phyloP scores from a whole-genome alignment of 495 filamentous ascomycete genomes.

The Hypoxylon fragiforme region DNA sequence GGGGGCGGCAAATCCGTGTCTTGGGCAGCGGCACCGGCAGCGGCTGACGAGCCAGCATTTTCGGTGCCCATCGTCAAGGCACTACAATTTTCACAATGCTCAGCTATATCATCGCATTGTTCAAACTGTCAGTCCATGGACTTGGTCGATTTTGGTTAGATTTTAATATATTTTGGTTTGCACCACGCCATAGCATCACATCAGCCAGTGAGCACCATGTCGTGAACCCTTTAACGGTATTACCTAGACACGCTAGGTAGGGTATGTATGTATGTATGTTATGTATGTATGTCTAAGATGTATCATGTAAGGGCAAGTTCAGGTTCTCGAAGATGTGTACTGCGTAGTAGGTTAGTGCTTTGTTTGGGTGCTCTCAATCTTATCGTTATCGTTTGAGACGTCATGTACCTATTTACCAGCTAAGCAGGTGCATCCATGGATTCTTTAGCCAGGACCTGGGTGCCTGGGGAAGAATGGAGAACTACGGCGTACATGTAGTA shows the following conservation, averaged over 20 bases:
- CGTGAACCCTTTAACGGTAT: no score
- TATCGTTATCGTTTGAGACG: conserved; percentile 31
- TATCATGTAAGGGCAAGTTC: no score
- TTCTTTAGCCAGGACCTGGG: neutral
- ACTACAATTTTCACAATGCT: conserved; percentile 3
- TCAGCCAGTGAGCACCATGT: neutral
- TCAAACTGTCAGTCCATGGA: neutral
- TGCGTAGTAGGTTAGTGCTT: neutral
- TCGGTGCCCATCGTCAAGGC: conserved; percentile 33
- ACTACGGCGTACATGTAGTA: conserved; percentile 29
- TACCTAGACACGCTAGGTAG: no score
- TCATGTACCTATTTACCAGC: no score
- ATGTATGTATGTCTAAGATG: no score
- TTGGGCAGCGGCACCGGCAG: conserved; percentile 8
- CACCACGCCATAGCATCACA: neutral
- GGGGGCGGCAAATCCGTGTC: conserved; percentile 58
- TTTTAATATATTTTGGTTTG: neutral
- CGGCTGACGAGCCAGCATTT: conserved; percentile 30
- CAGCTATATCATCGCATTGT: conserved; percentile 34
- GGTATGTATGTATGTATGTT: no score
- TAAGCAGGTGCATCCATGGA: no score
- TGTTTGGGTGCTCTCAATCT: conserved; percentile 5
- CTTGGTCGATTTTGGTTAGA: neutral
- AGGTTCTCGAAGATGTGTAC: no score
- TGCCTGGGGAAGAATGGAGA: neutral